Base-by-base conservation (phyloP, 1,284 basidiomycete genomes). In the Moesziomyces sp. region DNA sequence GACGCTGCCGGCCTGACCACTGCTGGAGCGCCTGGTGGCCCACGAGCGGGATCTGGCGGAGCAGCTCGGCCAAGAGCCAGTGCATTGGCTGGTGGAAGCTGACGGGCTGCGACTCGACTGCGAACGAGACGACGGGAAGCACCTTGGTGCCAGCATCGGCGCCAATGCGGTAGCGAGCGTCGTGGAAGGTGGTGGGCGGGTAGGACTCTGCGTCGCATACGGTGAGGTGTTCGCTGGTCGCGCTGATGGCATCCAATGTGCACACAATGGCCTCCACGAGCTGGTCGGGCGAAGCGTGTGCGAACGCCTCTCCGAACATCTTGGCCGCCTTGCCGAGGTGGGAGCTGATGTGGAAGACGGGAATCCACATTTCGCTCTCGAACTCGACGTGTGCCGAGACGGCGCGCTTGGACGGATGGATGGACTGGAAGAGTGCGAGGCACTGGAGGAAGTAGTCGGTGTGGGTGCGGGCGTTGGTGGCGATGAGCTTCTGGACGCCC, bases 1-100 rank as follows among this genome's bases (percentile, higher is more conserved):
- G 60, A 16, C 53, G 58, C 21, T 59, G 24, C 24, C 28, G n/a
- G 46, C 68, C 72, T 7, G 63, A 53, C 55, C 58, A 63, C 19
- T 19, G 45, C 43, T 68, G 74, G 52, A 73, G 49, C 10, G 28
- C 45, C 9, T 58, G 53, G 24, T 67, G 61, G 2, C 68, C 60
- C 21, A 67, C 68, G 24, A 61, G 50, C n/a, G 71, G 49, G 26
- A 81, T 58, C 42, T 82, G 74, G 85, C 95, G 95, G 83, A 93
- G 88, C 61, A 97, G 85, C 85, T 98, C 96, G 21, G 94, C 93
- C 47, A 97, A 87, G 23, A 97, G 87, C 91, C 94, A 94, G 81
- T 95, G 93, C 67, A 97, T 84, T 21, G 94, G 93, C 83, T 98
- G 94, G 82, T 98, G 96, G 85, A 97, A 98, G 85, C 92, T 94